Evolutionary conservation across 106 monocot species (phyloP).

Genomic region (Amphibolis antarctica): DNA sequence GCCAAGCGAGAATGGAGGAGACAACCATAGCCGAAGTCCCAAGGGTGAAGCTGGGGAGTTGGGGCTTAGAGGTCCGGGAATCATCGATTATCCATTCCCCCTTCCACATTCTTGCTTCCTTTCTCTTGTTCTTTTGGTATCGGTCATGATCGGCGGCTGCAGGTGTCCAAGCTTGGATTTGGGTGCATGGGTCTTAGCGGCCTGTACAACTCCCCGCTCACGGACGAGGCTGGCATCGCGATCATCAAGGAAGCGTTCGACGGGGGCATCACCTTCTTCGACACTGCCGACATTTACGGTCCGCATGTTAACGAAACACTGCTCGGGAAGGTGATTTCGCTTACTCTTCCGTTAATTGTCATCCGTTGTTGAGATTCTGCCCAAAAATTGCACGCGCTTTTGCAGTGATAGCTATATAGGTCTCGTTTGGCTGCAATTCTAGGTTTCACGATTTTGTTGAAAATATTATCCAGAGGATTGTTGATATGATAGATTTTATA

Average conservation of each 20-base stretch:
- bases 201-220: conserved; percentile 46
- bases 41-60: conserved; percentile 49
- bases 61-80: conserved; percentile 36
- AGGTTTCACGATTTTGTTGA: too few relatives aligned
- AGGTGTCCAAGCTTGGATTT: conserved; percentile 83
- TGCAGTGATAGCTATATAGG: too few relatives aligned
- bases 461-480: too few relatives aligned
- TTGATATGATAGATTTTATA: too few relatives aligned
- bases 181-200: conserved; percentile 84
- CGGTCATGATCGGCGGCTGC: too few relatives aligned
- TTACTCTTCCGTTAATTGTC: background rate
- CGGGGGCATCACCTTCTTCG: conserved; percentile 75
- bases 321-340: conserved; percentile 49
- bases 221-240: conserved; percentile 43
- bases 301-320: conserved; percentile 59
- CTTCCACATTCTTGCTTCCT: background rate
- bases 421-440: too few relatives aligned
- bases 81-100: background rate
- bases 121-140: background rate
- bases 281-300: conserved; percentile 67
- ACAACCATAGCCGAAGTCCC: conserved; percentile 16
- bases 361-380: too few relatives aligned
- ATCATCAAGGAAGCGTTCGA: conserved; percentile 64
- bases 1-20: conserved; percentile 13
- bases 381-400: too few relatives aligned